phyloP scores from a whole-genome alignment of 345 rosid species.

The Gynandropsis gynandra region DNA sequence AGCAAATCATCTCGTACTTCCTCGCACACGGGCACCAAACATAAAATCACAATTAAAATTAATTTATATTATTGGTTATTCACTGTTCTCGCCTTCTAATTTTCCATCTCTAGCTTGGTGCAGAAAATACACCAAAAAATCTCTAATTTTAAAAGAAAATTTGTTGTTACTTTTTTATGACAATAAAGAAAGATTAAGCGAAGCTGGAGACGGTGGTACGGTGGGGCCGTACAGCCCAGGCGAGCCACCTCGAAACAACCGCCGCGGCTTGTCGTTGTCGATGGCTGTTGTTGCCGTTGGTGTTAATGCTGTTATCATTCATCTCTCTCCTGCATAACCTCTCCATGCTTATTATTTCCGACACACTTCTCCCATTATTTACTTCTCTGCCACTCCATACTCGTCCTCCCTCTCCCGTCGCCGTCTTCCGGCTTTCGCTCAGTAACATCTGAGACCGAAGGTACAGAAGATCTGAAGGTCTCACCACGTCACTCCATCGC shows the following conservation, averaged over 20 bases:
- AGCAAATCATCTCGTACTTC: conserved; percentile 19
- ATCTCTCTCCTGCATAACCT: conserved; percentile 40
- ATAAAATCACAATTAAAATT: no score
- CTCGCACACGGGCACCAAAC: conserved; percentile 27
- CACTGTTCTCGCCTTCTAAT: no score
- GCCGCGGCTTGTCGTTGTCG: conserved; percentile 43
- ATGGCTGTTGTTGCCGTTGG: background rate
- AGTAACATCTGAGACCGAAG: conserved; percentile 71
- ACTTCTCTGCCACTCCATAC: conserved; percentile 43
- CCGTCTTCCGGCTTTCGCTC: conserved; percentile 34
- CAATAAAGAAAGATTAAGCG: no score
- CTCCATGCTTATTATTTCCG: conserved; percentile 63
- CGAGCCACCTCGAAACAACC: conserved; percentile 37
- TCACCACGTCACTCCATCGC: conserved; percentile 77
- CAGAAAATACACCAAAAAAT: no score
- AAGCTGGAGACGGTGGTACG: conserved; percentile 21
- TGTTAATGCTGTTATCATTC: no score
- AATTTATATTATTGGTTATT: no score
- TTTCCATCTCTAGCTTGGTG: no score
- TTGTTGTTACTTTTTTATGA: no score
- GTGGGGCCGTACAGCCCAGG: conserved; percentile 27
- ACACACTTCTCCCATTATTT: conserved; percentile 62
- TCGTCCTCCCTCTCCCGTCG: background rate
- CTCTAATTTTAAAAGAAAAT: no score
- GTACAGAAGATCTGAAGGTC: conserved; percentile 59